Percentiles rank a stretch among this genome's conserved stretches.
Evolutionary conservation across 2,329 filamentous ascomycete species (phyloP).

Genomic region (Pyricularia sp.): DNA sequence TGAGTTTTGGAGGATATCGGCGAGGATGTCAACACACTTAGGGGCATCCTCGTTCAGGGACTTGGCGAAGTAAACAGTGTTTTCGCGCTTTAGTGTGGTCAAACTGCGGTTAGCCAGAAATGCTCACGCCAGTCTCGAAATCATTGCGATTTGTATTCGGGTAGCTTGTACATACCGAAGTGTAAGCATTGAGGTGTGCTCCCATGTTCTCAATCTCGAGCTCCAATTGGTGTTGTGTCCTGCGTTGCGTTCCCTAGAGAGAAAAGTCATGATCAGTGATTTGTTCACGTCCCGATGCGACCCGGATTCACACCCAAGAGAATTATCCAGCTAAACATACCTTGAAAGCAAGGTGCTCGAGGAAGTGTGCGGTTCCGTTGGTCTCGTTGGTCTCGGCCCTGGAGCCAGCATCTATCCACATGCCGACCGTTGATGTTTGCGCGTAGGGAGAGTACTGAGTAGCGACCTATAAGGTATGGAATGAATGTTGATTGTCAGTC

Average conservation of each 20-base stretch:
- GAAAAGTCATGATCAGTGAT: neutral
- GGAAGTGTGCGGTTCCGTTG: slow-evolving; percentile 98
- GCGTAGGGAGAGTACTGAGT: slow-evolving; percentile 97
- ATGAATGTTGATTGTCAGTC: neutral
- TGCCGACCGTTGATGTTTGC: slow-evolving; percentile 94
- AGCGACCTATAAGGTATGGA: slow-evolving; percentile 54
- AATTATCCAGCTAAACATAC: slow-evolving; percentile 31
- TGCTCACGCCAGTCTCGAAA: neutral
- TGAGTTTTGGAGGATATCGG: slow-evolving; percentile 98
- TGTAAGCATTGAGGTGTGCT: slow-evolving; percentile 98
- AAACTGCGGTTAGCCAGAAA: neutral
- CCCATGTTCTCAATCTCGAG: slow-evolving; percentile 99
- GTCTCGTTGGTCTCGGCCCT: slow-evolving; percentile 96
- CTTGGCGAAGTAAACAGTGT: slow-evolving; percentile 99
- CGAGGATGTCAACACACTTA: slow-evolving; percentile 92
- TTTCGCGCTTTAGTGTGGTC: slow-evolving; percentile 59
- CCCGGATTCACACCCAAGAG: neutral
- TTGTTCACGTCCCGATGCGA: slow-evolving; percentile 1
- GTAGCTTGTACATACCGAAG: slow-evolving; percentile 51
- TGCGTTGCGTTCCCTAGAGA: slow-evolving; percentile 71
- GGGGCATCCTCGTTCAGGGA: slow-evolving; percentile 96
- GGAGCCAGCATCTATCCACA: slow-evolving; percentile 99
- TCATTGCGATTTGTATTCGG: neutral
- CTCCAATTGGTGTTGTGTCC: slow-evolving; percentile 94
- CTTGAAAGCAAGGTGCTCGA: slow-evolving; percentile 99